phyloP scores from a whole-genome alignment of 2,329 filamentous ascomycete species.

The Cladosporium sp. region DNA sequence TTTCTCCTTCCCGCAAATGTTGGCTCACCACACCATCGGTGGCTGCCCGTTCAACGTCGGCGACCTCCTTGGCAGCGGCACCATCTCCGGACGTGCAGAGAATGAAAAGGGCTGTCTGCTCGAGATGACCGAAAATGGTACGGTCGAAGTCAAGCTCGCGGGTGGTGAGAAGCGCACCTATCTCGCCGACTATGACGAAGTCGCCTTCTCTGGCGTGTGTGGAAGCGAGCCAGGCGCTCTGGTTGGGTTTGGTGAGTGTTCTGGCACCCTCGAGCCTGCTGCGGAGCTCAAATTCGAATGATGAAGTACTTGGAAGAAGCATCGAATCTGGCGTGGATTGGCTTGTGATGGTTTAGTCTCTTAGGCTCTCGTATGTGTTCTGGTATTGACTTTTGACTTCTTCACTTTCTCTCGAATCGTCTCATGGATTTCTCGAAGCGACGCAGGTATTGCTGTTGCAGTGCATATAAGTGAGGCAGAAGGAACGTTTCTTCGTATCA shows the following conservation, averaged over 20 bases:
- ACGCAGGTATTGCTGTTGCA: background rate
- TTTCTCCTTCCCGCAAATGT: slow-evolving; percentile 82
- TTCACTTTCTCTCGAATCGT: background rate
- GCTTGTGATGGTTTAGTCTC: background rate
- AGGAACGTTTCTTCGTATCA: too few relatives aligned
- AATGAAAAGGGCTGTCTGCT: slow-evolving; percentile 64
- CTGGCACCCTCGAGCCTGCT: slow-evolving; percentile 57
- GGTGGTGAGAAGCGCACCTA: slow-evolving; percentile 67
- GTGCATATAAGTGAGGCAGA: too few relatives aligned
- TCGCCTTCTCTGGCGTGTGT: slow-evolving; percentile 63
- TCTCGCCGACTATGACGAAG: slow-evolving; percentile 68
- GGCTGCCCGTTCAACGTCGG: slow-evolving; percentile 71
- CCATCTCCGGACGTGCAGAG: slow-evolving; percentile 63
- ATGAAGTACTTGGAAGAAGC: slow-evolving; percentile 1
- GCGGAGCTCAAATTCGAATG: slow-evolving; percentile 17
- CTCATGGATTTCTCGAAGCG: background rate
- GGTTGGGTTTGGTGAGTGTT: slow-evolving; percentile 74
- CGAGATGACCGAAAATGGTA: slow-evolving; percentile 69
- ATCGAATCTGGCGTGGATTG: background rate
- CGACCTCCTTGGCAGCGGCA: slow-evolving; percentile 74
- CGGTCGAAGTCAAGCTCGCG: slow-evolving; percentile 56
- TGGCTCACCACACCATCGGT: slow-evolving; percentile 72
- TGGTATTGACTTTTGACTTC: slow-evolving; percentile 3
- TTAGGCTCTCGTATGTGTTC: slow-evolving; percentile 3
- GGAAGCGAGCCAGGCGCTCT: slow-evolving; percentile 59